phyloP scores from a whole-genome alignment of 2,329 filamentous ascomycete genomes.

The Aspergillus ibericus region DNA sequence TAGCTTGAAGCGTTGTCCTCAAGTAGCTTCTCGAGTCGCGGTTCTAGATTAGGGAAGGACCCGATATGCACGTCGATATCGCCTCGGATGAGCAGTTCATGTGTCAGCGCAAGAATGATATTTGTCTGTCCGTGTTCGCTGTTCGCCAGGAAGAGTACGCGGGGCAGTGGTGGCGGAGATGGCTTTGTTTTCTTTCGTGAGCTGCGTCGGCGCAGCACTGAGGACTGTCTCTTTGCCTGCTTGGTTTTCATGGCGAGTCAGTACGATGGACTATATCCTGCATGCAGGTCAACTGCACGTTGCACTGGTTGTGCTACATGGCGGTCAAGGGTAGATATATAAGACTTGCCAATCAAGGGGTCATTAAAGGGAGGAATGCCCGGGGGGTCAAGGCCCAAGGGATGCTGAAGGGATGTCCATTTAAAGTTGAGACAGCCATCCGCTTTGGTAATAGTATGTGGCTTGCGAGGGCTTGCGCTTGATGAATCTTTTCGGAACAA shows the following conservation, averaged over 20 bases:
- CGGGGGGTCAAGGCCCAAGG: not conserved
- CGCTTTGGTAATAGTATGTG: too few species aligned
- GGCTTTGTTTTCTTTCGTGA: not conserved
- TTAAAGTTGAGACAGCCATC: not conserved
- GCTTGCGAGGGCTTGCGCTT: too few species aligned
- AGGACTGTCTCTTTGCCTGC: not conserved
- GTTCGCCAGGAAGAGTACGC: not conserved
- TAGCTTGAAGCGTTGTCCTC: not conserved
- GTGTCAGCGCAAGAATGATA: not conserved
- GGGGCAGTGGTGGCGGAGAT: not conserved
- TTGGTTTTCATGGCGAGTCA: not conserved
- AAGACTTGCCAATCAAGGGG: not conserved
- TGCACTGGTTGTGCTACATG: not conserved
- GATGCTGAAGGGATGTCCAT: not conserved
- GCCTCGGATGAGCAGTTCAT: not conserved
- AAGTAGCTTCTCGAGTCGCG: not conserved
- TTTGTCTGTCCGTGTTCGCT: conserved; percentile 1
- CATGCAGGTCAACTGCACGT: not conserved
- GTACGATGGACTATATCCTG: not conserved
- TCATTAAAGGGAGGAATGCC: not conserved
- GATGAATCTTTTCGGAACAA: too few species aligned
- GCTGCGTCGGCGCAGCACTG: not conserved
- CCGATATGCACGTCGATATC: not conserved
- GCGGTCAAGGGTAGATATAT: not conserved
- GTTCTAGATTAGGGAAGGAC: not conserved